phyloP scores from a whole-genome alignment of 2,329 filamentous ascomycete species.

The Fusarium algeriense region DNA sequence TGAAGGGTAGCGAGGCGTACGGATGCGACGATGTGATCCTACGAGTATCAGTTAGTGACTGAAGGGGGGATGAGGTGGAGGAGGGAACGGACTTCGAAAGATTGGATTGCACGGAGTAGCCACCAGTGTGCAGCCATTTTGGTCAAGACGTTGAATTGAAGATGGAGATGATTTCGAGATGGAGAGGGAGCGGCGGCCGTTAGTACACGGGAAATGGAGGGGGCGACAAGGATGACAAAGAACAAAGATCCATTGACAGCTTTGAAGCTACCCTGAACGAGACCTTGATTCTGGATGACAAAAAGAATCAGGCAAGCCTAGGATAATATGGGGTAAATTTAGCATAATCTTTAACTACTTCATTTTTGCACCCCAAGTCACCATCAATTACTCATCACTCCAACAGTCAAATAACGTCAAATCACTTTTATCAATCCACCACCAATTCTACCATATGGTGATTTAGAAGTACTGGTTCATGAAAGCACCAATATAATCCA shows the following conservation, averaged over 20 bases:
- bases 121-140: slow-evolving; percentile 52
- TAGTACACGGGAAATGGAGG: slow-evolving; percentile 15
- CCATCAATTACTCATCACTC: no score
- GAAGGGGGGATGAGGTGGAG: no score
- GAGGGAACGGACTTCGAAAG: slow-evolving; percentile 48
- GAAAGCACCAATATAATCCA: slow-evolving; percentile 62
- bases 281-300: no score
- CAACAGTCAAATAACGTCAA: not conserved
- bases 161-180: not conserved
- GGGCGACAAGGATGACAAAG: slow-evolving; percentile 36
- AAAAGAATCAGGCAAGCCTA: no score
- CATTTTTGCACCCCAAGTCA: no score
- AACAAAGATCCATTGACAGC: not conserved
- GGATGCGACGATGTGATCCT: slow-evolving; percentile 53
- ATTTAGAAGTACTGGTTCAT: slow-evolving; percentile 44
- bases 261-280: slow-evolving; percentile 26
- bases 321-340: no score
- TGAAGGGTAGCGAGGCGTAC: slow-evolving; percentile 38
- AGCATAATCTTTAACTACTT: no score
- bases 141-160: slow-evolving; percentile 1
- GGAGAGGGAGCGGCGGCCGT: not conserved
- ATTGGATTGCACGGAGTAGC: slow-evolving; percentile 51
- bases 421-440: slow-evolving; percentile 10
- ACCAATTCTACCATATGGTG: not conserved
- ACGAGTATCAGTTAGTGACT: slow-evolving; percentile 22